Evolutionary conservation across 495 filamentous ascomycete species (phyloP).

Genomic region (Thermochaetoides thermophila): DNA sequence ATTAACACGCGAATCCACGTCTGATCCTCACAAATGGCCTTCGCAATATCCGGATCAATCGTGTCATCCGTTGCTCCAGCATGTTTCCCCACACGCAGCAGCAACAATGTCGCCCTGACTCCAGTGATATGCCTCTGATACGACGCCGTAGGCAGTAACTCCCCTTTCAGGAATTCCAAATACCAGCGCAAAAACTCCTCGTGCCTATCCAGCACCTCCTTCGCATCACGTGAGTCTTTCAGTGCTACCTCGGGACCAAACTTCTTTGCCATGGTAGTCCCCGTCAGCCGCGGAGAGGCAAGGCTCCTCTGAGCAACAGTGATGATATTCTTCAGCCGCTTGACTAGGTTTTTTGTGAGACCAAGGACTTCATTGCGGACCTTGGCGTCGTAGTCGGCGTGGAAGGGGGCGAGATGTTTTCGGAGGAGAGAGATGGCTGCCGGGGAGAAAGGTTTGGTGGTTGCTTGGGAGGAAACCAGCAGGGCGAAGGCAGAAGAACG

Average conservation of each 20-base stretch:
- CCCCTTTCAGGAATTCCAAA: constrained; percentile 48
- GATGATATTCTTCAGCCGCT: constrained; percentile 42
- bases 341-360: constrained; percentile 49
- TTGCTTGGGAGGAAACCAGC: constrained; percentile 51
- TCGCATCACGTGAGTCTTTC: constrained; percentile 11
- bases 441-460: constrained; percentile 51
- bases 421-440: constrained; percentile 44
- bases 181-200: constrained; percentile 54
- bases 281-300: not conserved
- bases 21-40: constrained; percentile 9
- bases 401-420: constrained; percentile 47
- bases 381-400: constrained; percentile 73
- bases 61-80: constrained; percentile 14
- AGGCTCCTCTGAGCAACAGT: constrained; percentile 26
- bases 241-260: constrained; percentile 12
- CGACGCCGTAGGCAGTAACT: constrained; percentile 59
- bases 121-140: constrained; percentile 81
- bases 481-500: constrained; percentile 63
- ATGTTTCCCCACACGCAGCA: constrained; percentile 39
- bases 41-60: constrained; percentile 12
- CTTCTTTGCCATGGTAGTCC: constrained; percentile 9
- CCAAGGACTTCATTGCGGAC: constrained; percentile 62
- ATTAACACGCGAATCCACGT: constrained; percentile 50
- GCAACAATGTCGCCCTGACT: constrained; percentile 46
- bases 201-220: constrained; percentile 26